Percentiles rank a stretch among this genome's conserved stretches.
Conservation (phyloP, 352 stramenopile species). For the Pythium folliculosum region DNA sequence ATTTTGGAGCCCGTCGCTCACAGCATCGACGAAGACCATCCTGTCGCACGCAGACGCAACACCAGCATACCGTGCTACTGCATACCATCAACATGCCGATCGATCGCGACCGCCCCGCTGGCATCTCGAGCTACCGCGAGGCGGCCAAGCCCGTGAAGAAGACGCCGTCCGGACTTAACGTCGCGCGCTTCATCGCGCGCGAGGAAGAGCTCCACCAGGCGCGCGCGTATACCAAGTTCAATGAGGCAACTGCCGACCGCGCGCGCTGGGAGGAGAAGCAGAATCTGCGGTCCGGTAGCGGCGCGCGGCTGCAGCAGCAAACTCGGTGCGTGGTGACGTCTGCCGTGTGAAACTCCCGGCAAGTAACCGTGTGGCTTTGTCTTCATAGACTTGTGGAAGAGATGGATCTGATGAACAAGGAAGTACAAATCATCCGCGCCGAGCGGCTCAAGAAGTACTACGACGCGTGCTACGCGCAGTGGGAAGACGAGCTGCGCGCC, state of each 20-base stretch:
- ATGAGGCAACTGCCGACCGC: conserved; percentile 51
- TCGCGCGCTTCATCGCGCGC: conserved; percentile 70
- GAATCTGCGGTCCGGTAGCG: conserved; percentile 53
- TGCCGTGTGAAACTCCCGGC: no score
- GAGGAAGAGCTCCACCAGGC: conserved; percentile 76
- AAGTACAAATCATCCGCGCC: conserved; percentile 61
- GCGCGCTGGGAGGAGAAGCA: conserved; percentile 81
- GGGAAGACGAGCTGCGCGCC: conserved; percentile 69
- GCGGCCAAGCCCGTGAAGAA: conserved; percentile 34
- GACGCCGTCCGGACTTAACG: conserved; percentile 57
- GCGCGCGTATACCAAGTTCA: conserved; percentile 50
- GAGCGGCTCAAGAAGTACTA: conserved; percentile 77
- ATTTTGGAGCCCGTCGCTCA: no score
- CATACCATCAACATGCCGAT: conserved; percentile 39
- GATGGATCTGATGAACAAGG: conserved; percentile 77
- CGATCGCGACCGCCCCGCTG: conserved; percentile 51
- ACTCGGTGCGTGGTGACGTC: conserved; percentile 44
- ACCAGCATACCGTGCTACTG: not conserved
- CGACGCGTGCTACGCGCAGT: conserved; percentile 75
- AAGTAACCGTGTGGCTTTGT: not conserved
- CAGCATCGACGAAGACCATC: no score
- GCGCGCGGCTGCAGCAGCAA: conserved; percentile 49
- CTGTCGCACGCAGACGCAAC: not conserved
- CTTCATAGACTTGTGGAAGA: conserved; percentile 57
- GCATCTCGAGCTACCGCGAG: conserved; percentile 40